These are phyloP conservation scores for Rhodotorula graminis DNA, from an alignment of 768 basidiomycete species.

Conservation along the genomic window DNA sequence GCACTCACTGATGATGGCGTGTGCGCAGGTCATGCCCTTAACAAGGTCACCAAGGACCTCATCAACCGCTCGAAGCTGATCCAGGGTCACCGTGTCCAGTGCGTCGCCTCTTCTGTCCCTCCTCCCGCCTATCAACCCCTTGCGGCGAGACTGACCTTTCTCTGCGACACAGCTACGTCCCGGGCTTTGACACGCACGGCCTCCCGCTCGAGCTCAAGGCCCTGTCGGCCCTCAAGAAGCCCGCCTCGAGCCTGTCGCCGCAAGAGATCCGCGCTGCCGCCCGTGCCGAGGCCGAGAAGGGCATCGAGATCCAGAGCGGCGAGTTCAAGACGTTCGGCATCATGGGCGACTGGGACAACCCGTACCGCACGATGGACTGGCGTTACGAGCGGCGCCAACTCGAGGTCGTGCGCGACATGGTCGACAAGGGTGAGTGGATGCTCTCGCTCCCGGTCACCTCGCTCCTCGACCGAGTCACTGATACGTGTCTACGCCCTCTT, in stretches of 20 bases:
- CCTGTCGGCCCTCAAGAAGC: slow-evolving; percentile 60
- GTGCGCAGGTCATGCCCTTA: slow-evolving; percentile 77
- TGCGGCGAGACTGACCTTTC: background rate
- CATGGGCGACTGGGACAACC: slow-evolving; percentile 73
- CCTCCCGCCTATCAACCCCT: slow-evolving; percentile 7
- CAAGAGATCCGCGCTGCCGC: slow-evolving; percentile 66
- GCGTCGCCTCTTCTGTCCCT: slow-evolving; percentile 49
- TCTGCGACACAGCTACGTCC: slow-evolving; percentile 65
- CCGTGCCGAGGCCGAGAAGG: slow-evolving; percentile 63
- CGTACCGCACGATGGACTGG: slow-evolving; percentile 89
- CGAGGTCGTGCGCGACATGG: slow-evolving; percentile 78
- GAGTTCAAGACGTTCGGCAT: slow-evolving; percentile 79
- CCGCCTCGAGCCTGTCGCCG: slow-evolving; percentile 55
- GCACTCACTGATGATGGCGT: background rate
- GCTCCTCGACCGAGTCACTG: background rate
- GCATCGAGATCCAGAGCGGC: slow-evolving; percentile 67
- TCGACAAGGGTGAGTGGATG: slow-evolving; percentile 60
- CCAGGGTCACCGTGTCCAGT: slow-evolving; percentile 75
- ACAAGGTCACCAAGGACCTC: slow-evolving; percentile 94
- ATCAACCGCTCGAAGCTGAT: slow-evolving; percentile 82
- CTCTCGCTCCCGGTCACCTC: background rate
- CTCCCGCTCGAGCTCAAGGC: slow-evolving; percentile 95
- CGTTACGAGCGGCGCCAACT: slow-evolving; percentile 84
- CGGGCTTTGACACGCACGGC: slow-evolving; percentile 98
- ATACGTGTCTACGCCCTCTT: background rate